A percentile compares a stretch with the other conserved stretches of the same genome.
phyloP scores from a whole-genome alignment of 805 yeast species.

The Ogataea nitratoaversa region DNA sequence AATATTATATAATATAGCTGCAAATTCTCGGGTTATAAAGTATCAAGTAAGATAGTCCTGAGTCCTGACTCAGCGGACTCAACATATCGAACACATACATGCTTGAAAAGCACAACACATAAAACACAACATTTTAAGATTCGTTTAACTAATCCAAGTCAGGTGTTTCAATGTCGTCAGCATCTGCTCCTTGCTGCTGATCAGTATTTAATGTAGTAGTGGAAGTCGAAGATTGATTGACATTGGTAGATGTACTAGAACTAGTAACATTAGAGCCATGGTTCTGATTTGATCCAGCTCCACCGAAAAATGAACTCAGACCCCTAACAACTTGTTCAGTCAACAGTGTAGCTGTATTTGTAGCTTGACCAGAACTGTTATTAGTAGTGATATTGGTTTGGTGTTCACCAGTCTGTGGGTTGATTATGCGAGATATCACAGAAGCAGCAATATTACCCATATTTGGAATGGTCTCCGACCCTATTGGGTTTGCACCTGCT shows the following conservation, averaged over 20 bases:
- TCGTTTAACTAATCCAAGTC: constrained; percentile 1
- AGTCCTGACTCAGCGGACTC: no score
- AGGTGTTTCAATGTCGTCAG: background rate
- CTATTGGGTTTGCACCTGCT: no score
- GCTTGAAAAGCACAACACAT: background rate
- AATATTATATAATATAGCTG: no score
- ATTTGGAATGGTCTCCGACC: no score
- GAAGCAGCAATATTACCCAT: background rate
- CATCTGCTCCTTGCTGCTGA: background rate
- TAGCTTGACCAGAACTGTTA: background rate
- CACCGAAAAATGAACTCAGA: no score
- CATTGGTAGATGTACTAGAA: background rate
- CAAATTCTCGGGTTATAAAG: no score
- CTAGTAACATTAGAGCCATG: no score
- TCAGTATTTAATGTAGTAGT: no score
- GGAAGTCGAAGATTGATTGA: background rate
- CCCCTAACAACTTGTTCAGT: no score
- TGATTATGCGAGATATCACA: background rate
- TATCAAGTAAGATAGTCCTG: no score
- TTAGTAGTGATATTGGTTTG: background rate
- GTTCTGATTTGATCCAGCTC: no score
- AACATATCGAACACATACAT: background rate
- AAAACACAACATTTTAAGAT: background rate
- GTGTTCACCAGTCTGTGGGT: background rate
- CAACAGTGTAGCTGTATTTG: background rate